Evolutionary conservation across 1,284 basidiomycete species (phyloP).

Genomic region (Cystobasidium sp.): DNA sequence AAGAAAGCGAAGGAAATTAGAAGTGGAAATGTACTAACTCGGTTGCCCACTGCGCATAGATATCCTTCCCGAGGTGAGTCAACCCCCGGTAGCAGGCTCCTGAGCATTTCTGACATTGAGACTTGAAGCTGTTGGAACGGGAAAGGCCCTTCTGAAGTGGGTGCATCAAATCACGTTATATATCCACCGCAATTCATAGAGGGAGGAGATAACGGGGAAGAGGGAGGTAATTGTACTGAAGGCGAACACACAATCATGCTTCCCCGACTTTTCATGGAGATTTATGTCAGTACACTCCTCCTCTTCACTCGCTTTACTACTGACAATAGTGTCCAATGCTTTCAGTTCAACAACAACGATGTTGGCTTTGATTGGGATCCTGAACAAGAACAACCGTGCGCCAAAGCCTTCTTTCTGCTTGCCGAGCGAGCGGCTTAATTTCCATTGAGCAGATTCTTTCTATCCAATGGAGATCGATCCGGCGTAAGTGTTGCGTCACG

Average conservation of each 20-base stretch:
- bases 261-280: slow-evolving; percentile 5
- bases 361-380: background rate
- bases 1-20: no score
- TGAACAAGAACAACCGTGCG: slow-evolving; percentile 11
- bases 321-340: background rate
- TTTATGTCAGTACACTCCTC: background rate
- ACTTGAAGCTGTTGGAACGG: background rate
- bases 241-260: slow-evolving; percentile 1
- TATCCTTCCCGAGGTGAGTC: slow-evolving; percentile 1
- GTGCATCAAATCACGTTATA: background rate
- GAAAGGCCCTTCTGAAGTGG: background rate
- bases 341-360: background rate
- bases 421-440: background rate
- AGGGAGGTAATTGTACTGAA: background rate
- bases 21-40: background rate
- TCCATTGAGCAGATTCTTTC: background rate
- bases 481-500: background rate
- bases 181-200: background rate
- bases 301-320: background rate
- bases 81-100: background rate
- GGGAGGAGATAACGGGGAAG: background rate
- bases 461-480: slow-evolving; percentile 3
- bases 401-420: no score
- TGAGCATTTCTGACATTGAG: background rate
- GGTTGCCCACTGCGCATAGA: background rate